Evolutionary conservation across 768 basidiomycete species (phyloP), one percentile per base, ranked within the genome.

Genomic region (Termitomyces sp.): DNA sequence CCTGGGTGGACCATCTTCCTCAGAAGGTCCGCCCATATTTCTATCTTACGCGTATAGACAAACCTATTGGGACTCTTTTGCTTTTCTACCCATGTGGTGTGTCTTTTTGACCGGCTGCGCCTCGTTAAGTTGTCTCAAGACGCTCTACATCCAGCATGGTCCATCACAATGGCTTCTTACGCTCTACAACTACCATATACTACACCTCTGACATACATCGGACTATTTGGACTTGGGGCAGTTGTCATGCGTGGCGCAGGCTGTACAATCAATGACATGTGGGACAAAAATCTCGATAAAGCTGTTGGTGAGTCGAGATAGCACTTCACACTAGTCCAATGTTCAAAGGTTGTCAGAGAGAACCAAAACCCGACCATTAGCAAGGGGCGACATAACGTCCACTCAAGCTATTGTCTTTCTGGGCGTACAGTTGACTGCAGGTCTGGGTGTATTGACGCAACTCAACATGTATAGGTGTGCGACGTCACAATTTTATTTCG

Each of bases 191-290:
- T 82, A 5, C 90, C 94, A 0, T 76, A 81, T 46, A 80, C 83
- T 2, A 82, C 79, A 0, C 90, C 93, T 16, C 68, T 93, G 54
- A 86, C 82, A 18, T 96, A 94, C 67, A 76, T 93, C 47, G 74
- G 83, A 34, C 76, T 98, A 1, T 98, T 98, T 67, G 95, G 93
- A 2, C 69, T 88, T 10, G 97, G 97, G 1, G 95, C 97, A 0
- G 64, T 97, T 44, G 81, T 98, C 51, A 99, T 99, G 97, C 87
- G 97, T 20, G 93, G 96, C 5, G 97, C 97, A 22, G 97, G 97
- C 3, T 99, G 97, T 72, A 98, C 93, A 3, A 96, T 99, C 65
- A 99, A 99, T 70, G 97, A 99, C 69, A 87, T 99, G 86, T 98
- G 97, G 96, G 97, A 99, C 73, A 82, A 80, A 62, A 86, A 92